Conservation (phyloP, 768 basidiomycete genomes). For the Dentipellis sp. region DNA sequence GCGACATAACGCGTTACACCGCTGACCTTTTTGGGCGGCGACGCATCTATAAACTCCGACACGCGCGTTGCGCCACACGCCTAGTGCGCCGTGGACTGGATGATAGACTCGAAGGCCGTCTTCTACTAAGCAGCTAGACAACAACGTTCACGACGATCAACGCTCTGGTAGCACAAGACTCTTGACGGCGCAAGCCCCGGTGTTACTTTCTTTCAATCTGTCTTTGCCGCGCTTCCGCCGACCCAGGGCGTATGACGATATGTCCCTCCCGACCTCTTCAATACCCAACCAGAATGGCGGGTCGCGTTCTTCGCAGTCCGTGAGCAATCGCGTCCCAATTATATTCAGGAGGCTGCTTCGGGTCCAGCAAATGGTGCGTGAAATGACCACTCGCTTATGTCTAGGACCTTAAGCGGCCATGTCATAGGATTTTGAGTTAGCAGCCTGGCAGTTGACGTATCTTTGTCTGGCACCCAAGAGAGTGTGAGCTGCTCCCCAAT, state of each 20-base stretch:
- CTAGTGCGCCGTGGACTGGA: no score
- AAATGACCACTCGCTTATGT: neutral
- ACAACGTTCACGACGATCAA: neutral
- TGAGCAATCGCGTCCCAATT: constrained; percentile 58
- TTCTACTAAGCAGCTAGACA: neutral
- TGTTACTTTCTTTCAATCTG: constrained; percentile 7
- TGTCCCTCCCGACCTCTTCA: constrained; percentile 20
- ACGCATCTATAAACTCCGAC: neutral
- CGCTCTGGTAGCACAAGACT: neutral
- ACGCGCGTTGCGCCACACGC: no score
- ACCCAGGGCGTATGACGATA: constrained; percentile 11
- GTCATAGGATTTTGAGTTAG: constrained; percentile 87
- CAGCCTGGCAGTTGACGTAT: constrained; percentile 93
- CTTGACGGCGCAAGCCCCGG: no score
- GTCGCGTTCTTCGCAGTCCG: constrained; percentile 11
- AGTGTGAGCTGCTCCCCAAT: constrained; percentile 53
- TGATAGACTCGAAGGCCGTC: no score
- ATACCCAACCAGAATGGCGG: constrained; percentile 11
- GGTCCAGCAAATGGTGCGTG: constrained; percentile 78
- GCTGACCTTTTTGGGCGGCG: neutral
- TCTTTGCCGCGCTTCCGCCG: constrained; percentile 14
- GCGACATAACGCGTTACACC: neutral
- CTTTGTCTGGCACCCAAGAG: constrained; percentile 84
- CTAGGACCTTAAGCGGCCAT: neutral
- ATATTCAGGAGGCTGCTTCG: constrained; percentile 75